A percentile compares a stretch with the other conserved stretches of the same genome.
Evolutionary conservation across 768 basidiomycete genomes (phyloP).

Genomic region (Termitomyces sp.): DNA sequence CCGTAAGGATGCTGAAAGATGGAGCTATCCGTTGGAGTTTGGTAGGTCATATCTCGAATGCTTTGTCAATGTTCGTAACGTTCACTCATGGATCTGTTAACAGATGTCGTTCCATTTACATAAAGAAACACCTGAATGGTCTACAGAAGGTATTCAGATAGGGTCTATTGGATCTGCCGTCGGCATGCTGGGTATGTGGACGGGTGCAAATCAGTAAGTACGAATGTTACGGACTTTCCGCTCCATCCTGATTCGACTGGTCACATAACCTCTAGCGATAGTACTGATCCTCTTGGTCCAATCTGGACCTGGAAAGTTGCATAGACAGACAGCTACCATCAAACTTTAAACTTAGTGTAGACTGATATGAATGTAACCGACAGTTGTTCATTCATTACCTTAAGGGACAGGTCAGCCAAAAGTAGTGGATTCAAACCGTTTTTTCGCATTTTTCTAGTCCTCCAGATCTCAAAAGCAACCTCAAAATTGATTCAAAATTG

Average conservation of each 20-base stretch:
- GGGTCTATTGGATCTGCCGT: slow-evolving; percentile 47
- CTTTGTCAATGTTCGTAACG: background rate
- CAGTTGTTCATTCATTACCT: too few species aligned
- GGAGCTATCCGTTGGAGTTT: slow-evolving; percentile 48
- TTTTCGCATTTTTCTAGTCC: too few species aligned
- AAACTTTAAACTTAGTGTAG: background rate
- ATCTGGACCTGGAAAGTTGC: slow-evolving; percentile 15
- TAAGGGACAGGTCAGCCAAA: background rate
- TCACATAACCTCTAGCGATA: slow-evolving; percentile 5
- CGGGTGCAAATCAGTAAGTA: slow-evolving; percentile 42
- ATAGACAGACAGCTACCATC: background rate
- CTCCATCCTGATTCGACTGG: slow-evolving; percentile 1
- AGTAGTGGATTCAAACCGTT: background rate
- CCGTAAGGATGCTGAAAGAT: slow-evolving; percentile 42
- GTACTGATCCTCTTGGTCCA: slow-evolving; percentile 16
- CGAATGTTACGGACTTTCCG: background rate
- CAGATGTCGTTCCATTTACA: slow-evolving; percentile 27
- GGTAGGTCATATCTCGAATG: slow-evolving; percentile 24
- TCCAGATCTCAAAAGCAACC: too few species aligned
- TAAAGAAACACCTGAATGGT: slow-evolving; percentile 38
- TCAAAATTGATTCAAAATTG: too few species aligned
- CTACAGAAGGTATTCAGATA: slow-evolving; percentile 50
- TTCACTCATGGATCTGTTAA: background rate
- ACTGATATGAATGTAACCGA: background rate
- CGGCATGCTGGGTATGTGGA: slow-evolving; percentile 52